phyloP scores from a whole-genome alignment of 2,329 filamentous ascomycete species.

The Cladosporium sp. region DNA sequence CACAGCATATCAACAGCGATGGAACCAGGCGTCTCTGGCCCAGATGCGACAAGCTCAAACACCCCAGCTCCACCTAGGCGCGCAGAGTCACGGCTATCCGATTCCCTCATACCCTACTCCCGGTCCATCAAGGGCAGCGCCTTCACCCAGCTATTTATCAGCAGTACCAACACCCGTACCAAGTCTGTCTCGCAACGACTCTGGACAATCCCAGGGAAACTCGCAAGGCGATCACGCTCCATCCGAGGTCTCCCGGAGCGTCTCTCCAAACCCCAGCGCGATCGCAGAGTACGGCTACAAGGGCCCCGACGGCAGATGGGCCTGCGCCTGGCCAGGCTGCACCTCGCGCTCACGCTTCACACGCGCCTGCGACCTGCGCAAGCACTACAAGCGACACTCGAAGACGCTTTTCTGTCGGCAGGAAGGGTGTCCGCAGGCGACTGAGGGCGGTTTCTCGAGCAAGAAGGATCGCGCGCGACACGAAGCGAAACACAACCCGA shows the following conservation, averaged over 20 bases:
- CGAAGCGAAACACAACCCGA: conserved; percentile 57
- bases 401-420: conserved; percentile 57
- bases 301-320: conserved; percentile 48
- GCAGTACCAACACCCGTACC: neutral
- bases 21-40: neutral
- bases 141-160: neutral
- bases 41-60: neutral
- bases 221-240: neutral
- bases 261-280: conserved; percentile 27
- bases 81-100: neutral
- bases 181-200: neutral
- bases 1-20: neutral
- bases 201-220: neutral
- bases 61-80: neutral
- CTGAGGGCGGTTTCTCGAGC: conserved; percentile 53
- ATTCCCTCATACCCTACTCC: neutral
- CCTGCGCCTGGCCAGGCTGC: conserved; percentile 53
- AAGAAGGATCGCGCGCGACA: conserved; percentile 58
- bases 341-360: conserved; percentile 53
- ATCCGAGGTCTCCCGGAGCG: conserved; percentile 25
- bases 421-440: conserved; percentile 51
- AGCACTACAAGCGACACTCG: conserved; percentile 57
- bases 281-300: conserved; percentile 35
- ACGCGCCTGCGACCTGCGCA: conserved; percentile 55
- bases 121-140: neutral